Evolutionary conservation across 305 asterid species (phyloP).

Genomic region (Rubia balearica): DNA sequence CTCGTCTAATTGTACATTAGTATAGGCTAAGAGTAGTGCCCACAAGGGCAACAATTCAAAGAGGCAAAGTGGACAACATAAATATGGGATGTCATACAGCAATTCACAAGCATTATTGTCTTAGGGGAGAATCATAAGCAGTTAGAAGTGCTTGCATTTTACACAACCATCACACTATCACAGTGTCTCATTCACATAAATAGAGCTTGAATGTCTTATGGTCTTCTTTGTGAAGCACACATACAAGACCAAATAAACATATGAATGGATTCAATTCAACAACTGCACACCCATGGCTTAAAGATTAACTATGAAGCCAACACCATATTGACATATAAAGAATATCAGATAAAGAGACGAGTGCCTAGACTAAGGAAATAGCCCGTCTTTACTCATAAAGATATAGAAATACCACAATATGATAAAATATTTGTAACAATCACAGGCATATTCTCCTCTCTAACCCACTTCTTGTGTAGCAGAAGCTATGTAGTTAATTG

Average conservation of each 20-base stretch:
- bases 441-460: background rate
- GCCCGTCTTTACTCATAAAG: background rate
- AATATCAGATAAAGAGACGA: background rate
- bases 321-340: background rate
- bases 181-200: background rate
- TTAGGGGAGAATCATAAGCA: constrained; percentile 2
- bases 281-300: background rate
- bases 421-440: background rate
- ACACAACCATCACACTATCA: background rate
- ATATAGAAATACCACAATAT: background rate
- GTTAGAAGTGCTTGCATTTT: background rate
- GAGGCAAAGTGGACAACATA: background rate
- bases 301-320: background rate
- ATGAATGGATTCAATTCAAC: too few species aligned
- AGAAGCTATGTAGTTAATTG: background rate
- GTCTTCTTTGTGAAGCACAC: background rate
- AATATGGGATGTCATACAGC: background rate
- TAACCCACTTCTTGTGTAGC: background rate
- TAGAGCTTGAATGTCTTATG: background rate
- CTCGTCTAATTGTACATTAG: background rate
- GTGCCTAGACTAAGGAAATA: background rate
- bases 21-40: background rate
- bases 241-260: background rate
- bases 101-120: background rate
- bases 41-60: background rate